These are phyloP conservation scores for Volvariella surrecta DNA, from an alignment of 1,284 basidiomycete species.

Conservation along the genomic window DNA sequence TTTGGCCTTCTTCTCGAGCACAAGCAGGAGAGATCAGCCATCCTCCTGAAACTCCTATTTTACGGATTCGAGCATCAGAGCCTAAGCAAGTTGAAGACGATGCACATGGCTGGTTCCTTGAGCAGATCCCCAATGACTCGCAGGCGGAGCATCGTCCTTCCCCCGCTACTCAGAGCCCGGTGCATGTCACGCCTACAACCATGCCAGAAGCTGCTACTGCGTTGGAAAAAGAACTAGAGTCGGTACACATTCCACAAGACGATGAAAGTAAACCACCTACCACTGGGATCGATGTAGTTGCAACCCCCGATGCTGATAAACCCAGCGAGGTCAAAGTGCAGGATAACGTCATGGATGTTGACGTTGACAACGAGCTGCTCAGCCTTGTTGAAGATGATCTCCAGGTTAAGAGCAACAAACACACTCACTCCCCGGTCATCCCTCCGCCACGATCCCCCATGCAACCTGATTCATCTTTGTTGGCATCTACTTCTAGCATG, in stretches of 20 bases:
- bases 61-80: no score
- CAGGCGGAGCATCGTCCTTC: conserved; percentile 12
- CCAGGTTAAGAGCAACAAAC: neutral
- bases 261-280: conserved; percentile 15
- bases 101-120: conserved; percentile 50
- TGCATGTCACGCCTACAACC: conserved; percentile 6
- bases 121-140: conserved; percentile 25
- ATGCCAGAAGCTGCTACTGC: conserved; percentile 25
- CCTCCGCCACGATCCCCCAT: conserved; percentile 9
- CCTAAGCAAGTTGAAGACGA: conserved; percentile 29
- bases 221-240: conserved; percentile 39
- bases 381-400: conserved; percentile 48
- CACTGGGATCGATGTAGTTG: conserved; percentile 31
- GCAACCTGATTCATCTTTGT: conserved; percentile 8
- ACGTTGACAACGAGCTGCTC: conserved; percentile 65
- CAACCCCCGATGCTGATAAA: conserved; percentile 30
- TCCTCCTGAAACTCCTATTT: no score
- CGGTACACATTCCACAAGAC: conserved; percentile 19
- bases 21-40: no score
- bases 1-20: no score
- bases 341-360: conserved; percentile 35
- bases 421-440: conserved; percentile 12
- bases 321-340: conserved; percentile 19
- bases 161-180: neutral
- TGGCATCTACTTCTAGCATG: conserved; percentile 2